Evolutionary conservation across 2,329 filamentous ascomycete species (phyloP).

Genomic region (Sporothrix dimorphospora): DNA sequence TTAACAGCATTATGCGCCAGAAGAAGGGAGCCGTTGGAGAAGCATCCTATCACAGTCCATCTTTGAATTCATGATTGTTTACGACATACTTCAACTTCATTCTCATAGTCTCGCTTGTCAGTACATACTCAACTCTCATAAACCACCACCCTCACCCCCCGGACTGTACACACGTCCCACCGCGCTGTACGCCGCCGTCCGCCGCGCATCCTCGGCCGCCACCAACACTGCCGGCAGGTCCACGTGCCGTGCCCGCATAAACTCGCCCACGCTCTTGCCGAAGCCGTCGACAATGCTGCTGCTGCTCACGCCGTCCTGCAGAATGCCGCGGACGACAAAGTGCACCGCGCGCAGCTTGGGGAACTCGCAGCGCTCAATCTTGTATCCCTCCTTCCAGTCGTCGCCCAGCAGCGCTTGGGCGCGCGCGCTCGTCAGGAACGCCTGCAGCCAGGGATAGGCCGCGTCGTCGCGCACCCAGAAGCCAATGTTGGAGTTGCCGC

Average conservation of each 20-base stretch:
- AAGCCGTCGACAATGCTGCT: constrained; percentile 52
- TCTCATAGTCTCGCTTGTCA: no score
- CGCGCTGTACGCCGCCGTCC: not conserved
- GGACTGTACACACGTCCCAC: not conserved
- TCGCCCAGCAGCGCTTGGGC: constrained; percentile 47
- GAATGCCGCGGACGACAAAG: constrained; percentile 48
- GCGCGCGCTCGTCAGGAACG: constrained; percentile 42
- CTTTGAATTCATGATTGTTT: no score
- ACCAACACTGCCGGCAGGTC: constrained; percentile 36
- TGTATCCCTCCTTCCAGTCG: constrained; percentile 47
- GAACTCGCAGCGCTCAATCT: constrained; percentile 52
- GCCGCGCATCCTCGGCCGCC: not conserved
- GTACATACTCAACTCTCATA: not conserved
- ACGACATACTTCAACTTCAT: no score
- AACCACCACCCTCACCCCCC: not conserved
- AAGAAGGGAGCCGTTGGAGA: no score
- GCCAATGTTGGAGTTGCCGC: constrained; percentile 14
- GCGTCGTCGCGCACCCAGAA: constrained; percentile 27
- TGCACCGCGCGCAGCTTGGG: constrained; percentile 39
- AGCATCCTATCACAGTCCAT: no score
- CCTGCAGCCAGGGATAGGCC: constrained; percentile 24
- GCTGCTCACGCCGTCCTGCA: constrained; percentile 52
- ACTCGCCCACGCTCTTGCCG: constrained; percentile 58
- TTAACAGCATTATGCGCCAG: no score
- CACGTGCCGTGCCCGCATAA: constrained; percentile 43